These are phyloP conservation scores for Drechslerella coelobrocha DNA, from an alignment of 2,329 filamentous ascomycete genomes.

Conservation along the genomic window DNA sequence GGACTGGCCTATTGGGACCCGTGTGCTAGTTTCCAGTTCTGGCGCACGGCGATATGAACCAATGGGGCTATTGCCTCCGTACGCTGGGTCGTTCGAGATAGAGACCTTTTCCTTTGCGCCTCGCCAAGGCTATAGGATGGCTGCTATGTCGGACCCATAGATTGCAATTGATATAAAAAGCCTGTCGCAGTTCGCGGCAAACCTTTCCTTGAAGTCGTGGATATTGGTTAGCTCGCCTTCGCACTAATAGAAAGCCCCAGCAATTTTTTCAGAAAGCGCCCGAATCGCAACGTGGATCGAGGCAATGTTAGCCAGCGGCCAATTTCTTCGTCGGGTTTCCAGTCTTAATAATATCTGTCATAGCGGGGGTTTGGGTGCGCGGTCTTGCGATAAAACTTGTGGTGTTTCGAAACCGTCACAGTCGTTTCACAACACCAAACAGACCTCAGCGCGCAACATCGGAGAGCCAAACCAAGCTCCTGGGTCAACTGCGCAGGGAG, in stretches of 20 bases:
- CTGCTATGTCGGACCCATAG: conserved; percentile 13
- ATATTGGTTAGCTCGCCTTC: conserved; percentile 6
- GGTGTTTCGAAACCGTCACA: conserved; percentile 49
- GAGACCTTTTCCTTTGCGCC: conserved; percentile 19
- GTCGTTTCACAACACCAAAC: conserved; percentile 40
- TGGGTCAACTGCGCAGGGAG: background rate
- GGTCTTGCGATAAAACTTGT: conserved; percentile 39
- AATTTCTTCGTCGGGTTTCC: conserved; percentile 11
- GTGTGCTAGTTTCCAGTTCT: conserved; percentile 32
- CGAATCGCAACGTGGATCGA: conserved; percentile 1
- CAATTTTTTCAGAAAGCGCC: conserved; percentile 31
- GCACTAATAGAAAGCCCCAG: conserved; percentile 18
- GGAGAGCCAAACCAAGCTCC: conserved; percentile 9
- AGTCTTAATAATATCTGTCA: conserved; percentile 3
- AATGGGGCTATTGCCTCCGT: conserved; percentile 14
- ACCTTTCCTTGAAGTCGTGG: conserved; percentile 29
- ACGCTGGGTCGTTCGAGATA: conserved; percentile 44
- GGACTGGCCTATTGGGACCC: conserved; percentile 30
- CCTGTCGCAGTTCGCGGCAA: conserved; percentile 23
- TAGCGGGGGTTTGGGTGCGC: conserved; percentile 23
- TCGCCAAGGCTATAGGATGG: conserved; percentile 10
- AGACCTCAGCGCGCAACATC: conserved; percentile 23
- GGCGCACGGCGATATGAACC: conserved; percentile 24
- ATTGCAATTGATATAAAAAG: conserved; percentile 48
- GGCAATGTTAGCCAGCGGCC: conserved; percentile 9